A percentile compares a stretch with the other conserved stretches of the same genome.
phyloP scores from a whole-genome alignment of 371 early-diverging fungal genomes.

The Circinella minor region DNA sequence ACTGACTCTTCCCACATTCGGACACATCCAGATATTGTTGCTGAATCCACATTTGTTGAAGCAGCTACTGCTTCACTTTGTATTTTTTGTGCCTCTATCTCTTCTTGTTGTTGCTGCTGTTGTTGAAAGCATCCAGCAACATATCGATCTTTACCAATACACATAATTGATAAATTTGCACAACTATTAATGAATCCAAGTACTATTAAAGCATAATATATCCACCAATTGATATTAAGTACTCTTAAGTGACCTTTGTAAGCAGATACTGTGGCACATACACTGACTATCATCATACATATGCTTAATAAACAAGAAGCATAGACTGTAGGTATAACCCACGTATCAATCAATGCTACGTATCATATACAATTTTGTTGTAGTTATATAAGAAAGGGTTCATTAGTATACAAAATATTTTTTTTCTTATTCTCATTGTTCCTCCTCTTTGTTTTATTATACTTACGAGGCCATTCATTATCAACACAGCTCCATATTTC shows the following conservation, averaged over 20 bases:
- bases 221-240: constrained; percentile 36
- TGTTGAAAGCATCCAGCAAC: constrained; percentile 23
- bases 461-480: constrained; percentile 28
- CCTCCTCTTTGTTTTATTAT: not conserved
- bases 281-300: constrained; percentile 21
- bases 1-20: constrained; percentile 26
- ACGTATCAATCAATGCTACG: constrained; percentile 20
- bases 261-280: constrained; percentile 27
- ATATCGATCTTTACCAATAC: constrained; percentile 27
- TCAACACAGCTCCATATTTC: constrained; percentile 32
- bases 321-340: constrained; percentile 30
- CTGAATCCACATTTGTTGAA: constrained; percentile 7
- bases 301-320: constrained; percentile 25
- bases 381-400: not conserved
- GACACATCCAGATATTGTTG: constrained; percentile 13
- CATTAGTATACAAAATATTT: not conserved
- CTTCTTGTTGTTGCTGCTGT: constrained; percentile 6
- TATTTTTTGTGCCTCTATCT: not conserved
- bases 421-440: not conserved
- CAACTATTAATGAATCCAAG: constrained; percentile 29
- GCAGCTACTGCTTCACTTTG: not conserved
- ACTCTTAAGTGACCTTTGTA: constrained; percentile 24
- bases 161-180: constrained; percentile 22
- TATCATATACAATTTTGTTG: not conserved
- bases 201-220: constrained; percentile 31